Conservation (phyloP, 2,329 filamentous ascomycete species). For the Aspergillus carbonarius region DNA sequence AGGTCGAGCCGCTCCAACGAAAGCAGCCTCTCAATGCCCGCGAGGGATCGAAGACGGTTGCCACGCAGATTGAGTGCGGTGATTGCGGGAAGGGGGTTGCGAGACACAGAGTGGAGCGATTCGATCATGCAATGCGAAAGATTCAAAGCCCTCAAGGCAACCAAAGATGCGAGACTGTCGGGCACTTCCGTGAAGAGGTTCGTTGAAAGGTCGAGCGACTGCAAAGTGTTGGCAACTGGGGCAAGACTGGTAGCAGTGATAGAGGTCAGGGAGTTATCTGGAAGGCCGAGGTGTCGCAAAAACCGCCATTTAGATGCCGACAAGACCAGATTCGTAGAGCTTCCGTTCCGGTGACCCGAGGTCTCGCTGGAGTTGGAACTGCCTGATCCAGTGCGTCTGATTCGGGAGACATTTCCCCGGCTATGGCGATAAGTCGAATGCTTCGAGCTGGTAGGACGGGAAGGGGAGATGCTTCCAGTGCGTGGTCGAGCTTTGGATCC, state of each 20-base stretch:
- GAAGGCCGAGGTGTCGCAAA: constrained; percentile 82
- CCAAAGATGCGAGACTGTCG: constrained; percentile 81
- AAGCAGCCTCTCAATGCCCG: constrained; percentile 83
- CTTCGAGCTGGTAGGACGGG: constrained; percentile 72
- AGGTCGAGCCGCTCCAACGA: constrained; percentile 89
- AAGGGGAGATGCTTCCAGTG: constrained; percentile 78
- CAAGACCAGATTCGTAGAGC: constrained; percentile 75
- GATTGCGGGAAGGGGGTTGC: constrained; percentile 84
- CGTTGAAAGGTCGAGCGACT: constrained; percentile 86
- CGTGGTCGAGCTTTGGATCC: constrained; percentile 36
- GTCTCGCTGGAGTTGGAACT: constrained; percentile 80
- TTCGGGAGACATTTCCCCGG: constrained; percentile 67
- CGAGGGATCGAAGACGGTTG: constrained; percentile 82
- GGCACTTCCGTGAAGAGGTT: constrained; percentile 95
- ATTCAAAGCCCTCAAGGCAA: constrained; percentile 86
- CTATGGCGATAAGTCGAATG: constrained; percentile 64
- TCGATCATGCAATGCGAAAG: constrained; percentile 98
- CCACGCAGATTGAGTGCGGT: constrained; percentile 87
- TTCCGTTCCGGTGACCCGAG: constrained; percentile 59
- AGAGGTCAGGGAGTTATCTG: constrained; percentile 85
- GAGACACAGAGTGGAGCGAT: constrained; percentile 80
- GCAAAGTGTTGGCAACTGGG: constrained; percentile 81
- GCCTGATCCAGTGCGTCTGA: constrained; percentile 82
- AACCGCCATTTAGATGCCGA: constrained; percentile 93
- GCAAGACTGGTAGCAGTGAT: constrained; percentile 73